A percentile compares a stretch with the other conserved stretches of the same genome.
phyloP scores from a whole-genome alignment of 257 asterid species.

The Buddleja alternifolia region DNA sequence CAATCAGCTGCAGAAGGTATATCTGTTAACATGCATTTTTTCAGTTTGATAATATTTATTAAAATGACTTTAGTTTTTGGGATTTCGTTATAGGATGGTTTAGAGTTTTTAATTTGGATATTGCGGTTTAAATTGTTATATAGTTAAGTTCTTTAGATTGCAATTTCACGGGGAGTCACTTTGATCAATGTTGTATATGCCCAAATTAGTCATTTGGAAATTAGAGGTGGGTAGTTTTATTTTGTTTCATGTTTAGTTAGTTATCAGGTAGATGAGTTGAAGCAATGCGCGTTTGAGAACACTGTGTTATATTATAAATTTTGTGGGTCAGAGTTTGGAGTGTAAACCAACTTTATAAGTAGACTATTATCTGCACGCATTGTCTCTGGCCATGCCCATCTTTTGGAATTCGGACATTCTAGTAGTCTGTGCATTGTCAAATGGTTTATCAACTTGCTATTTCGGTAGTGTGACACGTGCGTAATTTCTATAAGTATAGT shows the following conservation, averaged over 20 bases:
- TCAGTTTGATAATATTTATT: neutral
- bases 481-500: neutral
- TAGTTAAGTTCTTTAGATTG: neutral
- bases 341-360: neutral
- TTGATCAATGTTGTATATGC: slow-evolving; percentile 13
- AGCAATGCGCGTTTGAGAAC: neutral
- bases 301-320: neutral
- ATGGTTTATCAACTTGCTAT: neutral
- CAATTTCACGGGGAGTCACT: neutral
- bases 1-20: slow-evolving; percentile 67
- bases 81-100: neutral
- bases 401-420: neutral
- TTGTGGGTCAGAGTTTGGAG: neutral
- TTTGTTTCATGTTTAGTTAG: neutral
- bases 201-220: slow-evolving; percentile 1
- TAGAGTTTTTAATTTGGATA: slow-evolving; percentile 1
- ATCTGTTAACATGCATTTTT: neutral
- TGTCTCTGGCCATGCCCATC: neutral
- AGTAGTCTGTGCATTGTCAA: neutral
- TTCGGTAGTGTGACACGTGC: neutral
- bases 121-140: slow-evolving; percentile 16
- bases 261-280: neutral
- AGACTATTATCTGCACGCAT: neutral
- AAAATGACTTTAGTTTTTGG: slow-evolving; percentile 2
- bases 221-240: neutral